A percentile compares a stretch with the other conserved stretches of the same genome.
phyloP scores from a whole-genome alignment of 331 rosid species.

The Quercus lobata region DNA sequence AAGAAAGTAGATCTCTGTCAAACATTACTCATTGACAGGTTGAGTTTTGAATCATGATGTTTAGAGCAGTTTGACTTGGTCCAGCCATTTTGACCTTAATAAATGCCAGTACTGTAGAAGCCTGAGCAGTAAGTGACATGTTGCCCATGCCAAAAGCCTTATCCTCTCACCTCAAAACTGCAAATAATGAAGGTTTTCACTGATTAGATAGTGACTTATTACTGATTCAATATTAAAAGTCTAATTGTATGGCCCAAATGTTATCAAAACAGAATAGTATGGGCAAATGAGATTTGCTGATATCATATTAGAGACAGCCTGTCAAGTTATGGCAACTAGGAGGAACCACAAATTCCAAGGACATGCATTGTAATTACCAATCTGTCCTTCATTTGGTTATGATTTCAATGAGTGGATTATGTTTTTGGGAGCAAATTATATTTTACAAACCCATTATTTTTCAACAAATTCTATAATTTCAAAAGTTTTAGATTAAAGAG shows the following conservation, averaged over 20 bases:
- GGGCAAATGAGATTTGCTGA: not conserved
- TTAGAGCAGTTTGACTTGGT: not conserved
- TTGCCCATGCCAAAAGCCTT: not conserved
- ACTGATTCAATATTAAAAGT: not conserved
- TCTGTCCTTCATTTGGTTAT: not conserved
- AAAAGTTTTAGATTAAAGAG: too few relatives aligned
- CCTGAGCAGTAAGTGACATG: not conserved
- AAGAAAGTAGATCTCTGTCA: too few relatives aligned
- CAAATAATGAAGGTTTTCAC: not conserved
- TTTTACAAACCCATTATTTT: too few relatives aligned
- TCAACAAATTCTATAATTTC: too few relatives aligned
- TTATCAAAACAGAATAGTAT: too few relatives aligned
- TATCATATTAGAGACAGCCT: conserved; percentile 23
- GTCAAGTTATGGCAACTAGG: conserved; percentile 22
- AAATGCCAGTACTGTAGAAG: not conserved
- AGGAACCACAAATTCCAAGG: conserved; percentile 24
- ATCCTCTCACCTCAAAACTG: not conserved
- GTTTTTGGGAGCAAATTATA: too few relatives aligned
- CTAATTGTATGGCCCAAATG: not conserved
- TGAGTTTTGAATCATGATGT: not conserved
- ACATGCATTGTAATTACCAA: conserved; percentile 13
- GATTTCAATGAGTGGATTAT: not conserved
- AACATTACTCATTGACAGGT: too few relatives aligned
- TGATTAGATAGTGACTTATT: not conserved
- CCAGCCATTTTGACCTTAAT: not conserved